Conservation (phyloP, 2,329 filamentous ascomycete genomes). For the Pseudomassariella vexata region DNA sequence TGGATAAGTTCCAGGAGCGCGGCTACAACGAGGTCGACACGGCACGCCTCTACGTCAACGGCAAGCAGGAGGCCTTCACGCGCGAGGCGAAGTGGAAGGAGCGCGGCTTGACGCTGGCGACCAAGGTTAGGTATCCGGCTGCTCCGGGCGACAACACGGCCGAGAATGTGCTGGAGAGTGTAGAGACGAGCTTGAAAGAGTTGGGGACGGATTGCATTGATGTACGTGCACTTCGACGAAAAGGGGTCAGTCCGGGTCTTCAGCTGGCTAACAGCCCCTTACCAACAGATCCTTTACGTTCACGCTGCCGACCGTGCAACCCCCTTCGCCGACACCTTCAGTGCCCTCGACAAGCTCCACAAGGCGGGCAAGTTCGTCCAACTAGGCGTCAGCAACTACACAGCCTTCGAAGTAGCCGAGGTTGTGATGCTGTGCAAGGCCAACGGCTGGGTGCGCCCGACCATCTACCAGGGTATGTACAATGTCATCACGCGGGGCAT, state of each 20-base stretch:
- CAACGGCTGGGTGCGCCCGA: slow-evolving; percentile 76
- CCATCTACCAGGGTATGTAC: slow-evolving; percentile 85
- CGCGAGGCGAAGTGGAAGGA: slow-evolving; percentile 71
- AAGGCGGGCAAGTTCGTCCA: slow-evolving; percentile 80
- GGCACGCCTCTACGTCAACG: slow-evolving; percentile 66
- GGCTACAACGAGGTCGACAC: slow-evolving; percentile 86
- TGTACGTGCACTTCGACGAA: no score
- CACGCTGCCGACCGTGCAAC: slow-evolving; percentile 64
- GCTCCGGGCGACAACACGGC: slow-evolving; percentile 55
- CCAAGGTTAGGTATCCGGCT: slow-evolving; percentile 64
- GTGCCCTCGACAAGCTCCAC: slow-evolving; percentile 73
- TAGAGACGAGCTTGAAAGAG: slow-evolving; percentile 65
- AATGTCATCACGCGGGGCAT: slow-evolving; percentile 73
- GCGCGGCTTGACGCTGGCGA: slow-evolving; percentile 70
- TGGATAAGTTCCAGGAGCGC: slow-evolving; percentile 70
- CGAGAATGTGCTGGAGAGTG: slow-evolving; percentile 56
- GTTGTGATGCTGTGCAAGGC: slow-evolving; percentile 73
- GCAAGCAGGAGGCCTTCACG: slow-evolving; percentile 75
- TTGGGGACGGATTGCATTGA: slow-evolving; percentile 70
- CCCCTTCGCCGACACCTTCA: slow-evolving; percentile 74
- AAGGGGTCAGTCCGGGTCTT: no score
- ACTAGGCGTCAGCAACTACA: slow-evolving; percentile 78
- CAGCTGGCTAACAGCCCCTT: not conserved
- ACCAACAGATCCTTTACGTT: slow-evolving; percentile 64
- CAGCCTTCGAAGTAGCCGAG: slow-evolving; percentile 83